Evolutionary conservation across 257 asterid species (phyloP), one percentile per base, ranked within the genome.

Genomic region (Gynochthodes officinalis): DNA sequence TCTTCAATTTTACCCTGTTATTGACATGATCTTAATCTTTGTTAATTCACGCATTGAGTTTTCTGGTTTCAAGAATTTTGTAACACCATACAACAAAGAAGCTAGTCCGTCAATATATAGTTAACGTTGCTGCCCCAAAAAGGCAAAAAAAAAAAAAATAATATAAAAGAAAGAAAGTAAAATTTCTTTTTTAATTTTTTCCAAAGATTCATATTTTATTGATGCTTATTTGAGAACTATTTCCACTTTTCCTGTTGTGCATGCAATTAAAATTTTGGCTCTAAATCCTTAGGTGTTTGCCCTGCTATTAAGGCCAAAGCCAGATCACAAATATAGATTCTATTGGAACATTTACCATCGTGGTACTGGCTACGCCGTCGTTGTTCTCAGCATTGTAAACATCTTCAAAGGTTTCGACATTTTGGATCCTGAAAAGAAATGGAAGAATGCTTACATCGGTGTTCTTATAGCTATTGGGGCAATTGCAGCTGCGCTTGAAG

Each of bases 281-380:
- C 44, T n/a, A 7, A 54, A 23, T 35, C 0, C 58, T 32, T 50
- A 87, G 92, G 77, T 81, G 1, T 87, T 89, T 42, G 97, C 98
- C 15, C 68, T 92, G 78, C 85, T 89, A 0, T 53, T 92, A 71
- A 76, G 98, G 85, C 98, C 97, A 12, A 90, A 88, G 87, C 90
- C 92, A 4, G 95, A 92, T 30, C 95, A 90, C 77, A 92, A 92
- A 46, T 87, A 50, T 78, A 87, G 97, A 80, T 7, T 83, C 0
- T 81, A 86, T 79, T 92, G 98, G 97, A 92, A 92, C 88, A 67
- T 92, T 13, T 92, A 92, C 86, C 98, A 92, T 50, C 82, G 82
- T 48, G 28, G 35, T 8, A 44, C 75, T 30, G 98, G 98, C 4
- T 92, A 90, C 84, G 14, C 81, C 0, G 91, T 87, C 2, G 86